Base-by-base conservation (phyloP, 306 rosid species). In the Trifolium repens region DNA sequence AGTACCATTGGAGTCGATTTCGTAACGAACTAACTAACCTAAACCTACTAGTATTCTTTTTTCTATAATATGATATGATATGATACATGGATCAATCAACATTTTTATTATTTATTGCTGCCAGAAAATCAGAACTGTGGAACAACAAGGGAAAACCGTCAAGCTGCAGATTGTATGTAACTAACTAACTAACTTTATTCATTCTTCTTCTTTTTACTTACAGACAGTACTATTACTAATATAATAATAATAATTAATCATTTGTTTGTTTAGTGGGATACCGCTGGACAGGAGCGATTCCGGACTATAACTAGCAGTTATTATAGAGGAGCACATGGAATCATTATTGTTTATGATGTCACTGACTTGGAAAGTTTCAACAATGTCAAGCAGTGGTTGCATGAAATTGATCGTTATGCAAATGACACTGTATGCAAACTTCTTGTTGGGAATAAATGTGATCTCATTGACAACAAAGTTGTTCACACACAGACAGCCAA, bases 211-310 rank as follows among this genome's bases (percentile, higher is more conserved):
- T 22, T 22, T 22, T 22, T 22, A 22, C n/a, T n/a, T n/a, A n/a
- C n/a, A n/a, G n/a, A n/a, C 24, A 22, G 24, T 22, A 22, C 0
- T 22, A 22, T 1, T 22, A 22, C 24, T 22, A 22, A 1, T 22
- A 22, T 22, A 5, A 2, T 17, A 16, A 52, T 6, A 6, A 52
- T 16, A 7, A 17, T 8, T 10, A 9, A 15, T 27, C 13, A 2
- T 80, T 66, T 67, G 75, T 80, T 47, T 71, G 35, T 67, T 30
- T 58, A 94, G 97, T 94, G 98, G 98, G 98, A 94, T 62, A 94
- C 98, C 9, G 98, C 98, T 49, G 98, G 98, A 65, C 98, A 94
- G 87, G 98, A 94, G 88, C 91, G 98, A 52, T 94, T 94, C 89
- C 86, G 98, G 81, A 94, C 98, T 22, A 94, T 94, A 81, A 94